Base-by-base conservation (phyloP, 805 yeast genomes). In the Lipomyces oligophaga region DNA sequence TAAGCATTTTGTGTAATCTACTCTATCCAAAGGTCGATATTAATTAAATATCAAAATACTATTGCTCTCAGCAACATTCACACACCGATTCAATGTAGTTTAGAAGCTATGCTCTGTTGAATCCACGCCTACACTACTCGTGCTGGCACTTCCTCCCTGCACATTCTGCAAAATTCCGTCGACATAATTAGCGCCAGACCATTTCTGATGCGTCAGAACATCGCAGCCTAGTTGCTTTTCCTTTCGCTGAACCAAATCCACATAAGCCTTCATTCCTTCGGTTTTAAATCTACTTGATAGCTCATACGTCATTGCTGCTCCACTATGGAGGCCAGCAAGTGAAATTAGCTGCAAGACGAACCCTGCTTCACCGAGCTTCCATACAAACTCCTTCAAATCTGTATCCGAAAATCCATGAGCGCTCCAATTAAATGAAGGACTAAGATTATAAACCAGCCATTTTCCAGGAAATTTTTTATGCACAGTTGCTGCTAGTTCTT, bases 371-470 rank as follows among this genome's bases (percentile, higher is more conserved):
- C 78, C 83, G 36, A 79, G 63, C 50, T 76, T 79, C 66, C 72
- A 70, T 10, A 76, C 75, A 54, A 78, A 77, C 31, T 67, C 66
- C 48, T 71, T 63, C 40, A 80, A 66, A 43, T 73, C 73, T 15
- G 65, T 52, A 11, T 71, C 74, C 15, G 67, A 58, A 60, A 75
- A 79, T 0, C 83, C 83, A 46, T 78, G 79, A 0, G 71, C 73
- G 15, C 69, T 60, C 81, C 83, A 79, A 63, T 79, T 77, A 65
- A 78, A 79, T 18, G 78, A 73, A 13, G 83, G 84, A 21, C 79
- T 72, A 45, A 78, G 65, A 57, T 80, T 80, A 59, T 79, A 79
- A 5, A 79, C 84, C 19, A 79, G 67, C 68, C 77, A 75, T 54
- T 72, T 74, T 21, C 72, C 67, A 13, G 83, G 83, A 59, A 64